Conservation (phyloP, 495 filamentous ascomycete genomes). For the Stereocaulon alpinum region DNA sequence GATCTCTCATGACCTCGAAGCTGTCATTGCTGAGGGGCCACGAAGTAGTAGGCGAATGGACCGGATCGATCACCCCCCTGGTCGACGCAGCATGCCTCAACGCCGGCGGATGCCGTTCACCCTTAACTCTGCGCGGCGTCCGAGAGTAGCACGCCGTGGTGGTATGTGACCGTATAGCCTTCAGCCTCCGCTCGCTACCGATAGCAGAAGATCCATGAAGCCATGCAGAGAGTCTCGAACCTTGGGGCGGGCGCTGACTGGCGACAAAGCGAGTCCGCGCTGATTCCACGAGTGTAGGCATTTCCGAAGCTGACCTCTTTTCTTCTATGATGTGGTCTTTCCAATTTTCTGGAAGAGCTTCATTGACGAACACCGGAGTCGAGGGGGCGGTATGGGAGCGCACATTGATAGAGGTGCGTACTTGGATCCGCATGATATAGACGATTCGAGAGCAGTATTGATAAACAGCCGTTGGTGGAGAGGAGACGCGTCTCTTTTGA, state of each 20-base stretch:
- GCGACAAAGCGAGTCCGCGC: constrained; percentile 2
- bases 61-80: constrained; percentile 20
- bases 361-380: background rate
- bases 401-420: constrained; percentile 15
- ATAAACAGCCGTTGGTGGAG: background rate
- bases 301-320: background rate
- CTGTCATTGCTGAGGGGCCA: constrained; percentile 16
- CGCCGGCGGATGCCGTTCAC: background rate
- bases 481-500: constrained; percentile 10
- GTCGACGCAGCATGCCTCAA: constrained; percentile 20
- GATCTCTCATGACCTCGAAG: constrained; percentile 6
- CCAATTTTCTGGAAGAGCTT: background rate
- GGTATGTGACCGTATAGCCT: constrained; percentile 1
- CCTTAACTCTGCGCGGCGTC: constrained; percentile 1
- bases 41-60: constrained; percentile 19
- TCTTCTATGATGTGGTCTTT: background rate
- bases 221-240: constrained; percentile 18
- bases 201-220: constrained; percentile 18
- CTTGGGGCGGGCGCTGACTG: constrained; percentile 17
- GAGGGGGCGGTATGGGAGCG: constrained; percentile 7
- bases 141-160: background rate
- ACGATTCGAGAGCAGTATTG: background rate
- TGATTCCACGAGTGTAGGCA: constrained; percentile 2
- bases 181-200: background rate
- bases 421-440: constrained; percentile 16